Conservation (phyloP, 139 green algal species). For the Chlorella sorokiniana region DNA sequence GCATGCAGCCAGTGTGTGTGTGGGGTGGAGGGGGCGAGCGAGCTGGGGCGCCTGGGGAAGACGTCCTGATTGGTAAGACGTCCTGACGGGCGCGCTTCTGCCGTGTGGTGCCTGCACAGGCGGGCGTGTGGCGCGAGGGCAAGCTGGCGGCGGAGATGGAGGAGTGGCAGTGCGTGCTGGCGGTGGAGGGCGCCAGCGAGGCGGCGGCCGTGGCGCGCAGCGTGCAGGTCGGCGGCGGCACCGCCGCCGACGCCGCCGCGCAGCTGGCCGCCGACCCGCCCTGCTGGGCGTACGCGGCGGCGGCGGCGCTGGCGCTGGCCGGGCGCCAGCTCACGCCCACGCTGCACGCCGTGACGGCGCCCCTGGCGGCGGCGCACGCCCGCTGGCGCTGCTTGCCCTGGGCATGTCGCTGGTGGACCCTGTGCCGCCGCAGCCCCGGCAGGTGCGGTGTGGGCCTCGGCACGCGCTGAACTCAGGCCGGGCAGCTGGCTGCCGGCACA, state of each 20-base stretch:
- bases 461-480: background rate
- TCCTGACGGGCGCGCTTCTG: background rate
- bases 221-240: conserved; percentile 42
- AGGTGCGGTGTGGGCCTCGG: conserved; percentile 2
- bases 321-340: conserved; percentile 31
- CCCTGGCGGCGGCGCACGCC: conserved; percentile 33
- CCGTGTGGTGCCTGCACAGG: conserved; percentile 38
- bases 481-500: no score
- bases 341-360: conserved; percentile 4
- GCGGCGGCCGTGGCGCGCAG: conserved; percentile 59
- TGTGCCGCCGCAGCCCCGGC: background rate
- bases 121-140: conserved; percentile 69
- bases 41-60: no score
- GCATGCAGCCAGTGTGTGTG: no score
- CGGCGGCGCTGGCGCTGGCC: conserved; percentile 19
- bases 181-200: conserved; percentile 68
- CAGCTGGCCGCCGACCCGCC: conserved; percentile 27
- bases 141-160: conserved; percentile 63
- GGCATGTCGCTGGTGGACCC: conserved; percentile 27
- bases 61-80: no score
- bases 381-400: conserved; percentile 37
- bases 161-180: conserved; percentile 71
- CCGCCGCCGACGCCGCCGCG: background rate
- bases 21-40: no score
- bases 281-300: conserved; percentile 33